Evolutionary conservation across 352 stramenopile species (phyloP), one percentile per base, ranked within the genome.

Genomic region (Globisporangium okanoganense): DNA sequence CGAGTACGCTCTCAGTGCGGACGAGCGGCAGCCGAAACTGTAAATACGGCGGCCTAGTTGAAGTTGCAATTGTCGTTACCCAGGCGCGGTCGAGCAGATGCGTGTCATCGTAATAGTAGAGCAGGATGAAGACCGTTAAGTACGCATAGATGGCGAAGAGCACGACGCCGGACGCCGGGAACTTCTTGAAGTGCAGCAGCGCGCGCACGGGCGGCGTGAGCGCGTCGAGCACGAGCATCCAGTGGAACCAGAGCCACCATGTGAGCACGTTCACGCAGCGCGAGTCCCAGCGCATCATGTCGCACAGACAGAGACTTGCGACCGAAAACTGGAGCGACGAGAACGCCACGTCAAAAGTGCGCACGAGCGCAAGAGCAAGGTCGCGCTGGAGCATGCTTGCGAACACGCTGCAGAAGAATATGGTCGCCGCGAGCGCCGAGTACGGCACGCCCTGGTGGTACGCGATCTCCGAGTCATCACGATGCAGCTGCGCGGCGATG

Each of bases 161-260:
- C 6, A 66, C 36, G 13, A 73, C 14, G 0, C 62, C 61, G 0
- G 56, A 57, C 1, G 40, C 53, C 14, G 64, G 13, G 54, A 73
- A 53, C 35, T 76, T 76, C 13, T 45, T 61, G 29, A 76, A 62
- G 0, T 43, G 56, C 18, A 79, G 59, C 25, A 62, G 64, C 2
- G 41, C 16, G 12, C 66, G 66, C 13, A 75, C 27, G 24, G 61
- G 56, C 2, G 75, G 76, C 5, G 71, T 83, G 29, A 86, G 38
- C 20, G 76, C 74, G 44, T 86, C 79, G 12, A 85, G 53, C 7
- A 70, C 59, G 6, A 88, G 61, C 9, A 81, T 2, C 48, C 62
- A 86, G 40, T 82, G 74, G 36, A 84, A 79, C 75, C 79, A 85
- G 22, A 81, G 33, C 63, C 59, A 64, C 72, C 76, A 86, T 6